Conservation (phyloP, 2,329 filamentous ascomycete species). For the Thielaviopsis punctulata region DNA sequence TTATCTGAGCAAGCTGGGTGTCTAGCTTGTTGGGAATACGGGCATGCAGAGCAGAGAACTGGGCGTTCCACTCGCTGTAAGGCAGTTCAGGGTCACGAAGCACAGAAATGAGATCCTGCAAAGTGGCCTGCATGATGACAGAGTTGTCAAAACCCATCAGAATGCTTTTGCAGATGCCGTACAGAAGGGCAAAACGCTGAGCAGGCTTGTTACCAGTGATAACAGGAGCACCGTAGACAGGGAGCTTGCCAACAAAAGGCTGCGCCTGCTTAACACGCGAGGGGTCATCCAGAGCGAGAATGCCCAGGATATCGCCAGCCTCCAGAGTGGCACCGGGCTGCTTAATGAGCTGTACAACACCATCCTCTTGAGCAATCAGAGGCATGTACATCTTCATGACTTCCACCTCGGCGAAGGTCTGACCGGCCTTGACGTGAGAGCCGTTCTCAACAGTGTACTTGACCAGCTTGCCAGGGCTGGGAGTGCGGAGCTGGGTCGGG, state of each 20-base stretch:
- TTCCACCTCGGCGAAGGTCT: slow-evolving; percentile 91
- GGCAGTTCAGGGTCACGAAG: slow-evolving; percentile 79
- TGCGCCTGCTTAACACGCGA: slow-evolving; percentile 92
- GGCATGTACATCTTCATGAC: slow-evolving; percentile 99
- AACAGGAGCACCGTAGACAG: slow-evolving; percentile 69
- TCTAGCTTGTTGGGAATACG: slow-evolving; percentile 95
- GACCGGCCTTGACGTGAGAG: slow-evolving; percentile 77
- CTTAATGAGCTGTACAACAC: slow-evolving; percentile 95
- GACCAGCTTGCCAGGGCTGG: slow-evolving; percentile 92
- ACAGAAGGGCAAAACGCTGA: slow-evolving; percentile 65
- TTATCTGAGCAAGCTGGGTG: slow-evolving; percentile 60
- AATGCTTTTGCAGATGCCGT: slow-evolving; percentile 70
- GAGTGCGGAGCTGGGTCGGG: slow-evolving; percentile 86
- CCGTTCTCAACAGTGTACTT: slow-evolving; percentile 96
- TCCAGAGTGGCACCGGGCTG: slow-evolving; percentile 95
- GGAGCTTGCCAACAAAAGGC: slow-evolving; percentile 81
- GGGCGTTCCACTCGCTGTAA: slow-evolving; percentile 90
- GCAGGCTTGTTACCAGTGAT: slow-evolving; percentile 81
- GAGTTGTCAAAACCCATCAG: slow-evolving; percentile 92
- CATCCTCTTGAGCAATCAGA: slow-evolving; percentile 82
- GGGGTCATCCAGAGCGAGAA: slow-evolving; percentile 85
- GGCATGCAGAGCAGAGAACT: slow-evolving; percentile 90
- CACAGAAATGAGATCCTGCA: slow-evolving; percentile 81
- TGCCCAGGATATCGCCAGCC: slow-evolving; percentile 96
- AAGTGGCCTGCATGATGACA: slow-evolving; percentile 74